phyloP scores from a whole-genome alignment of 164 flowering plant genomes.

The Dillenia turbinata region DNA sequence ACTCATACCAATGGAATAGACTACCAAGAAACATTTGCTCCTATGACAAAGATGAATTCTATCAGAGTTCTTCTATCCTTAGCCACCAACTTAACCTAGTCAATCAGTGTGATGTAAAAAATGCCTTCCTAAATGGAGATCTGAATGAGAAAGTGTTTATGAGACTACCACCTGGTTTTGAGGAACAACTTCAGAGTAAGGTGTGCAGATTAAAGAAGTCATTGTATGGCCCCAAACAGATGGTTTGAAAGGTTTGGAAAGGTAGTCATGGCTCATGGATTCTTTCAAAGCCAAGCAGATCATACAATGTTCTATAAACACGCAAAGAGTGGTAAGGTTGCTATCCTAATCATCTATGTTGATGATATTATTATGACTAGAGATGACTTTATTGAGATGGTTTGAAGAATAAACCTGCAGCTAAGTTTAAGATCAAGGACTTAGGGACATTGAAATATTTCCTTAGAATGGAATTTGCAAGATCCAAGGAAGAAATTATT shows the following conservation, averaged over 20 bases:
- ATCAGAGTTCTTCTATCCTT: background rate
- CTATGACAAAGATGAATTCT: too few relatives aligned
- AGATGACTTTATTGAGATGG: background rate
- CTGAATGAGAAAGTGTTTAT: too few relatives aligned
- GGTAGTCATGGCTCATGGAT: background rate
- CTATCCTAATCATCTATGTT: background rate
- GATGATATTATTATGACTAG: background rate
- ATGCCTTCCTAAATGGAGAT: too few relatives aligned
- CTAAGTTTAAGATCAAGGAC: background rate
- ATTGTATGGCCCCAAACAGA: background rate
- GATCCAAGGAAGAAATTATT: background rate
- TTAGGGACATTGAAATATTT: background rate
- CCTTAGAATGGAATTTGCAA: slow-evolving; percentile 1
- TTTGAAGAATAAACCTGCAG: background rate
- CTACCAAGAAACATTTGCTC: background rate
- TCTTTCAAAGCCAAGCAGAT: background rate
- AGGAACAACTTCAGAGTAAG: background rate
- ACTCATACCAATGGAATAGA: background rate
- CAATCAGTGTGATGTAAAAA: too few relatives aligned
- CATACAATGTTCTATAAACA: background rate
- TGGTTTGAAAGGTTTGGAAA: background rate
- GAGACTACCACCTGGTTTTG: background rate
- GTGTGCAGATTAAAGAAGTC: background rate
- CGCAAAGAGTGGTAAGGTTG: background rate
- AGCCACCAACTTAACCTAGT: background rate